Conservation (phyloP, 306 rosid species). For the Fragaria ananassa region DNA sequence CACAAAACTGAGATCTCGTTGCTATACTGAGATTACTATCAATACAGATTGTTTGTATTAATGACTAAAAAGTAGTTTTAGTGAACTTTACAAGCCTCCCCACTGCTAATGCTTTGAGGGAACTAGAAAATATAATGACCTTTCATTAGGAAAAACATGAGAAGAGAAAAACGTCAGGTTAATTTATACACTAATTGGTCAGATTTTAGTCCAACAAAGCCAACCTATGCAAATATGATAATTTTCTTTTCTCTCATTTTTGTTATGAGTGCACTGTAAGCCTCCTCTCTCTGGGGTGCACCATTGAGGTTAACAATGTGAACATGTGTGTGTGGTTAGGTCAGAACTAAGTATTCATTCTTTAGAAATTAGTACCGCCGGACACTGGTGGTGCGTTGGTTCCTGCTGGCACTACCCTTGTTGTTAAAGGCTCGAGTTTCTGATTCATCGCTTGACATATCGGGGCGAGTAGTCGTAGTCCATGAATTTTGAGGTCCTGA, state of each 20-base stretch:
- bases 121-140: slow-evolving; percentile 20
- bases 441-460: slow-evolving; percentile 42
- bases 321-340: neutral
- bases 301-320: slow-evolving; percentile 4
- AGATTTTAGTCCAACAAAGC: slow-evolving; percentile 27
- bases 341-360: neutral
- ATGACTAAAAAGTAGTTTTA: slow-evolving; percentile 14
- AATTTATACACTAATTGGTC: slow-evolving; percentile 28
- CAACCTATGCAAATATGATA: slow-evolving; percentile 12
- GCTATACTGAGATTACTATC: slow-evolving; percentile 6
- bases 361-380: slow-evolving; percentile 31
- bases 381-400: slow-evolving; percentile 13
- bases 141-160: slow-evolving; percentile 5
- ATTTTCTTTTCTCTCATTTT: neutral
- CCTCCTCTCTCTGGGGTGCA: neutral
- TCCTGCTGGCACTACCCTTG: slow-evolving; percentile 8
- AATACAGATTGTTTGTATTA: slow-evolving; percentile 23
- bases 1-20: slow-evolving; percentile 10
- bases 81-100: slow-evolving; percentile 38
- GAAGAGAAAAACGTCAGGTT: neutral
- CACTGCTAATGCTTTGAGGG: slow-evolving; percentile 33
- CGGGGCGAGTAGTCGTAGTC: slow-evolving; percentile 1
- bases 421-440: slow-evolving; percentile 40
- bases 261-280: neutral
- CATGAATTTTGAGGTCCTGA: slow-evolving; percentile 31